Base-by-base conservation (phyloP, 2,329 filamentous ascomycete species). In the Nothopassalora personata region DNA sequence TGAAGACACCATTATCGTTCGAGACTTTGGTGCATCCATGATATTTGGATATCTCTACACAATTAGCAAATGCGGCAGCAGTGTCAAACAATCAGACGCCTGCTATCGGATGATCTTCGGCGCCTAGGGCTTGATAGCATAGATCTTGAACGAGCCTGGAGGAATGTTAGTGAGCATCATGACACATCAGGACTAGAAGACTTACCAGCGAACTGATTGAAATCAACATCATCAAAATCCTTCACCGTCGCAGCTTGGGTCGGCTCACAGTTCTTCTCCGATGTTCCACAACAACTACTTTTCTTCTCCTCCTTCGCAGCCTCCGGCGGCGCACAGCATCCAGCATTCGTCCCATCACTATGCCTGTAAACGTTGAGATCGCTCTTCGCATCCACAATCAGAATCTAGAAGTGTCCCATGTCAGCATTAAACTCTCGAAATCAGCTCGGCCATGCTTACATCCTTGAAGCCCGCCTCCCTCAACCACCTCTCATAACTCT, bases 151-250 rank as follows among this genome's bases (percentile, higher is more conserved):
- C 9, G 56, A 58, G 2, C 56, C 56, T 51, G 19, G 6, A 10
- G n/a, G 3, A 34, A 18, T 46, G 39, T 34, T 30, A 27, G 48
- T 27, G 34, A 28, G 8, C 45, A 23, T 11, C n/a, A 11, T 36
- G 10, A 10, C 28, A 13, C 18, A 31, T 19, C 6, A 15, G 19
- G 13, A 4, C 30, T n/a, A 4, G 13, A 2, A 11, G 34, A 50
- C 56, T 49, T 50, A 58, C 56, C 56, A 10, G 57, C 57, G 48
- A 52, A 59, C 36, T 59, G 53, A 34, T 59, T 59, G 53, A 59
- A 59, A 33, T 58, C 51, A 19, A 58, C 51, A 39, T 54, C 28
- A 23, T 50, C 46, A 27, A 53, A 53, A 15, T 53, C 45, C 46
- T 54, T 23, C 46, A 46, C 46, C 23, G 47, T 56, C 9, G n/a